Percentiles rank a stretch among this genome's conserved stretches.
Evolutionary conservation across 2,329 filamentous ascomycete species (phyloP).

Genomic region (Talaromyces islandicus): DNA sequence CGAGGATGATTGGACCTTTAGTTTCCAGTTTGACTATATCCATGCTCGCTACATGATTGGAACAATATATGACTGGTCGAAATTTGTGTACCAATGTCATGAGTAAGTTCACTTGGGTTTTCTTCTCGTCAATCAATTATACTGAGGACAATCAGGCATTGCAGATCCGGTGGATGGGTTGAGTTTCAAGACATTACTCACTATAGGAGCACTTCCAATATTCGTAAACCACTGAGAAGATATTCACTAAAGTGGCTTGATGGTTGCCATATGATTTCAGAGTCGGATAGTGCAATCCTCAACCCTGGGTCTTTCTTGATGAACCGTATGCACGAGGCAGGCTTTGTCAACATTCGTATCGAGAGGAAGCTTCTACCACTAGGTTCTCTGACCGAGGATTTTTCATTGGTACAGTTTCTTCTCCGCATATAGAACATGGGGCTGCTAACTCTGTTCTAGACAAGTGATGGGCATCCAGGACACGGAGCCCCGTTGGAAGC

Average conservation of each 20-base stretch:
- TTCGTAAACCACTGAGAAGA: neutral
- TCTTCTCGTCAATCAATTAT: neutral
- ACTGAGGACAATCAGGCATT: neutral
- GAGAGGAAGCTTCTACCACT: conserved; percentile 4
- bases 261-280: neutral
- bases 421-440: no score
- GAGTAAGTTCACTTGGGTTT: conserved; percentile 7
- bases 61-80: conserved; percentile 11
- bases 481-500: neutral
- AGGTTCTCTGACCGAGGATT: neutral
- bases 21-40: conserved; percentile 15
- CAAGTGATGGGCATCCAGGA: neutral
- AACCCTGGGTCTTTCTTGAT: neutral
- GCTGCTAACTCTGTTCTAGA: neutral
- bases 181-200: conserved; percentile 10
- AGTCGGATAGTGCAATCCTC: neutral
- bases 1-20: conserved; percentile 13
- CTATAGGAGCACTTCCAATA: neutral
- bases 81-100: conserved; percentile 20
- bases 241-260: conserved; percentile 14
- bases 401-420: neutral
- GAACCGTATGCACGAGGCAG: conserved; percentile 9
- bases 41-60: conserved; percentile 12
- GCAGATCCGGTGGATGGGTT: conserved; percentile 9
- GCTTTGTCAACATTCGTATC: conserved; percentile 7